A percentile compares a stretch with the other conserved stretches of the same genome.
phyloP scores from a whole-genome alignment of 2,329 filamentous ascomycete species.

The Neoarthrinium moseri region DNA sequence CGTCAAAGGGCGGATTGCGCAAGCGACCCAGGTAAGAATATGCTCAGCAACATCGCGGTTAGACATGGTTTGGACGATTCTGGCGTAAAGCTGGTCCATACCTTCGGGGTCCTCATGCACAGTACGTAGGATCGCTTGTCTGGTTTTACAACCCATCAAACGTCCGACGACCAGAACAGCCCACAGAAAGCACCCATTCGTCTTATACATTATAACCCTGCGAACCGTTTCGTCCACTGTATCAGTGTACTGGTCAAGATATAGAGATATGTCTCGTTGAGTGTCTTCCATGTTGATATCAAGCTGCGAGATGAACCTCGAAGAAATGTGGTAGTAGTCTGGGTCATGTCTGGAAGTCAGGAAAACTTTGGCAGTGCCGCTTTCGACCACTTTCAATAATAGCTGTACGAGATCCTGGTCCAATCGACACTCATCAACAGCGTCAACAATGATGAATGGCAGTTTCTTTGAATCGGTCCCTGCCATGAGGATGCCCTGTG shows the following conservation, averaged over 20 bases:
- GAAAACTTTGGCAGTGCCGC: slow-evolving; percentile 16
- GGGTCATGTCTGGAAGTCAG: not conserved
- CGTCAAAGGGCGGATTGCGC: slow-evolving; percentile 30
- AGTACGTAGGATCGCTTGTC: slow-evolving; percentile 1
- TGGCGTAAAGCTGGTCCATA: slow-evolving; percentile 33
- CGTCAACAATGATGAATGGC: slow-evolving; percentile 34
- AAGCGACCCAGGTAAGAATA: slow-evolving; percentile 35
- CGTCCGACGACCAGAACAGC: slow-evolving; percentile 31
- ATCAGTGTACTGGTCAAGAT: too few species aligned
- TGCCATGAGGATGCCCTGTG: slow-evolving; percentile 21
- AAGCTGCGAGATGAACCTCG: slow-evolving; percentile 17
- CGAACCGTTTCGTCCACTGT: too few species aligned
- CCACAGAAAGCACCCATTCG: slow-evolving; percentile 36
- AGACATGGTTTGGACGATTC: slow-evolving; percentile 30
- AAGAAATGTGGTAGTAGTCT: not conserved
- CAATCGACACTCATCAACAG: slow-evolving; percentile 30
- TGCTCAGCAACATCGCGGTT: slow-evolving; percentile 30
- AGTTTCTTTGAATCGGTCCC: slow-evolving; percentile 10
- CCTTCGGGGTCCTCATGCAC: slow-evolving; percentile 30
- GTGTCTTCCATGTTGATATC: slow-evolving; percentile 12
- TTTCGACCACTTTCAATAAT: slow-evolving; percentile 17
- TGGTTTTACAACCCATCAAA: slow-evolving; percentile 17
- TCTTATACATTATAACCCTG: slow-evolving; percentile 31
- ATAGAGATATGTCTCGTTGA: slow-evolving; percentile 16
- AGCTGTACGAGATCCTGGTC: slow-evolving; percentile 15